Percentiles rank a stretch among this genome's conserved stretches.
These are phyloP conservation scores for Pisolithus tinctorius DNA, from an alignment of 768 basidiomycete species.

Conservation along the genomic window DNA sequence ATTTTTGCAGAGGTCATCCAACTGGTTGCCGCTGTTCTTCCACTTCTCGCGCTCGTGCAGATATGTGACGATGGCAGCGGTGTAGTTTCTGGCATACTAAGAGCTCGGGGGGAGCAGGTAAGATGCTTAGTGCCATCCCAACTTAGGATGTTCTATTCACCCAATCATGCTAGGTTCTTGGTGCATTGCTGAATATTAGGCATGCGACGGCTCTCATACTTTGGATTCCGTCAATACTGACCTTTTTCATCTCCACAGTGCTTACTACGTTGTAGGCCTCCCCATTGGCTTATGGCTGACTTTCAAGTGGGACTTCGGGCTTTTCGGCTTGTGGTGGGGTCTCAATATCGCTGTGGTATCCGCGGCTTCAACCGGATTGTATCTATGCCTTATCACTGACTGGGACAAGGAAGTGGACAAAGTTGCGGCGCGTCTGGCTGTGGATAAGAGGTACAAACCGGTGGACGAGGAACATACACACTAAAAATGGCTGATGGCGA, in stretches of 20 bases:
- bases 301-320: background rate
- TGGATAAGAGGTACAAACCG: conserved; percentile 31
- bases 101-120: conserved; percentile 76
- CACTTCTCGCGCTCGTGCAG: conserved; percentile 73
- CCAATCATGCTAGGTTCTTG: background rate
- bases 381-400: conserved; percentile 52
- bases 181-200: background rate
- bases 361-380: conserved; percentile 43
- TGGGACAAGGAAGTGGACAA: conserved; percentile 67
- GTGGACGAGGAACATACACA: conserved; percentile 2
- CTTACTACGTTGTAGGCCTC: background rate
- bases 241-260: background rate
- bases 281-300: background rate
- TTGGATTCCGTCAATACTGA: background rate
- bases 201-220: background rate
- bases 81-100: conserved; percentile 69
- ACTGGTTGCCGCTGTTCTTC: conserved; percentile 57
- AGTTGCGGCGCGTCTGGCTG: conserved; percentile 44
- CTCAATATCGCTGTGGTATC: conserved; percentile 51
- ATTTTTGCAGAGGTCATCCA: conserved; percentile 20
- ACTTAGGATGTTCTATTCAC: background rate
- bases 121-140: background rate
- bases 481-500: background rate
- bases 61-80: conserved; percentile 74
- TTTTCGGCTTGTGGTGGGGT: conserved; percentile 37